Percentiles rank a stretch among this genome's conserved stretches.
Conservation (phyloP, 176 grass and related monocot genomes). For the Zea luxurians region DNA sequence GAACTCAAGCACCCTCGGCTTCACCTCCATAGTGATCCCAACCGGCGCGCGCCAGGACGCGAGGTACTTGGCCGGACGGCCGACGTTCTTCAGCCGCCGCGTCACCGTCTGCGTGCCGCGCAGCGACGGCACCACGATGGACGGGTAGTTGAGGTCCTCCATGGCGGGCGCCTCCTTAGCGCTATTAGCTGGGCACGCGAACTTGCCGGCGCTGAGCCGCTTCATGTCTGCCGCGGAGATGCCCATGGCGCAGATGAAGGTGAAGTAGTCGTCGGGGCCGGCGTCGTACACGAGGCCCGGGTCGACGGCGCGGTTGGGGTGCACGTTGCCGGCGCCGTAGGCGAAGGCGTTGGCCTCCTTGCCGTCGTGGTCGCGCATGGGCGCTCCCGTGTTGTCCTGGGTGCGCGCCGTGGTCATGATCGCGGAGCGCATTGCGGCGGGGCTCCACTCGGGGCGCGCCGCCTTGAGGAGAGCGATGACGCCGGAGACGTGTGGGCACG, state of each 20-base stretch:
- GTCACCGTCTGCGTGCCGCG: slow-evolving; percentile 37
- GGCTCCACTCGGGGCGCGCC: slow-evolving; percentile 64
- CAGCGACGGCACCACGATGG: slow-evolving; percentile 51
- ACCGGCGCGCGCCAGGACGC: slow-evolving; percentile 41
- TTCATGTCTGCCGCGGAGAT: slow-evolving; percentile 11
- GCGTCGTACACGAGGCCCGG: slow-evolving; percentile 79
- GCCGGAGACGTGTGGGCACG: slow-evolving; percentile 69
- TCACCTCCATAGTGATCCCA: slow-evolving; percentile 44
- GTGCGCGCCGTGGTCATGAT: slow-evolving; percentile 76
- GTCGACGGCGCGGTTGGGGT: slow-evolving; percentile 63
- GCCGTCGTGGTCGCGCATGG: slow-evolving; percentile 51
- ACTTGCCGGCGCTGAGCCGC: slow-evolving; percentile 35
- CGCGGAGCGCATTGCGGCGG: slow-evolving; percentile 59
- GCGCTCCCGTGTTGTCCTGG: slow-evolving; percentile 56
- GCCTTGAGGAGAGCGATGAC: slow-evolving; percentile 53
- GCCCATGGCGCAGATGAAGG: slow-evolving; percentile 67
- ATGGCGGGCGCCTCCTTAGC: neutral
- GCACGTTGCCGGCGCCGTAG: slow-evolving; percentile 68
- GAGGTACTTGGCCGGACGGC: slow-evolving; percentile 45
- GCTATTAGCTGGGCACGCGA: slow-evolving; percentile 44
- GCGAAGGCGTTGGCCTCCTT: slow-evolving; percentile 52
- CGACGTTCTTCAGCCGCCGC: slow-evolving; percentile 70
- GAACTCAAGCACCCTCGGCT: slow-evolving; percentile 50
- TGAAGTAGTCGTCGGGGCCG: slow-evolving; percentile 51
- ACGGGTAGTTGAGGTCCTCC: slow-evolving; percentile 90